These are phyloP conservation scores for Salpingoeca rosetta DNA, from an alignment of 78 protist genomes.

Conservation along the genomic window DNA sequence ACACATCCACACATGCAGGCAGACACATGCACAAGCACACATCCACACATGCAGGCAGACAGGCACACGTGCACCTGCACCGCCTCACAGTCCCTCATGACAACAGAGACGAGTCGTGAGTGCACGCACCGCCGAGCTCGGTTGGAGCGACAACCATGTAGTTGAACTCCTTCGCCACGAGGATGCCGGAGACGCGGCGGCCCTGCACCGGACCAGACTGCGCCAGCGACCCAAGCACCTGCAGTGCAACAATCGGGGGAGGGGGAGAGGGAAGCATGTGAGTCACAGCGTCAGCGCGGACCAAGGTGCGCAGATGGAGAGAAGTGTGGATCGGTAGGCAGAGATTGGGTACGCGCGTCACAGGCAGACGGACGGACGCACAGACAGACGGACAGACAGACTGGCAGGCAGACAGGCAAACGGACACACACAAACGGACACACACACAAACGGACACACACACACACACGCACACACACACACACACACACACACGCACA, in stretches of 20 bases:
- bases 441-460: background rate
- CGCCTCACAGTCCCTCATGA: background rate
- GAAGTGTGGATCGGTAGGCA: too few species aligned
- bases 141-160: background rate
- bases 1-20: too few species aligned
- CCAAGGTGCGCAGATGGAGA: too few species aligned
- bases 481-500: background rate
- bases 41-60: background rate
- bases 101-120: background rate
- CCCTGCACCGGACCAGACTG: background rate
- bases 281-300: too few species aligned
- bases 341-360: too few species aligned
- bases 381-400: background rate
- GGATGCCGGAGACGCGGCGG: slow-evolving; percentile 25
- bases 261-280: background rate
- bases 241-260: too few species aligned
- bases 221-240: background rate
- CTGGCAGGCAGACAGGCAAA: background rate
- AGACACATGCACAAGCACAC: background rate
- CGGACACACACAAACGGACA: background rate
- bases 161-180: slow-evolving; percentile 48
- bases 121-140: background rate
- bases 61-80: background rate
- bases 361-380: too few species aligned
- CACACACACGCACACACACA: background rate